Evolutionary conservation across 345 rosid species (phyloP).

Genomic region (Hibiscus mutabilis): DNA sequence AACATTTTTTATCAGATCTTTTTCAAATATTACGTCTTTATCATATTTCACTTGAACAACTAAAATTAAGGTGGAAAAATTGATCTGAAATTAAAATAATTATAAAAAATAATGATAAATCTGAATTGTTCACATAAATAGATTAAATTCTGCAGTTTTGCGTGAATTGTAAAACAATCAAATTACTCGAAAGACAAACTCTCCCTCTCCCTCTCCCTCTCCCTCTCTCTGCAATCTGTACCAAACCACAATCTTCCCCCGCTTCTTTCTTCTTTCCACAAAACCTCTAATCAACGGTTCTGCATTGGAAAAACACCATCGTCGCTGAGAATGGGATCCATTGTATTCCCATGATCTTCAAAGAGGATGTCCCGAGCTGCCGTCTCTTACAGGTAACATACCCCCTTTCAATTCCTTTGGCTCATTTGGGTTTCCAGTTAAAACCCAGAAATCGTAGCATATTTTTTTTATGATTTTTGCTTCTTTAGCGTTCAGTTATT

Average conservation of each 20-base stretch:
- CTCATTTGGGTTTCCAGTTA: not conserved
- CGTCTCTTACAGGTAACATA: conserved; percentile 2
- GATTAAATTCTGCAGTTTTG: not conserved
- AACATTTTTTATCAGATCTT: too few relatives aligned
- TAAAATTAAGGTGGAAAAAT: too few relatives aligned
- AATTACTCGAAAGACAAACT: not conserved
- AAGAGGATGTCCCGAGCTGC: conserved; percentile 11
- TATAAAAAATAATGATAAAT: too few relatives aligned
- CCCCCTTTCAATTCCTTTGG: not conserved
- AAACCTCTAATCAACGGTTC: not conserved
- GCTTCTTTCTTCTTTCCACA: too few relatives aligned
- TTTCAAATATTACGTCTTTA: too few relatives aligned
- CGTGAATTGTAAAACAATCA: too few relatives aligned
- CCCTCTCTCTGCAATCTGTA: not conserved
- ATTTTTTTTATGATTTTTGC: not conserved
- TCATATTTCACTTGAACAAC: too few relatives aligned
- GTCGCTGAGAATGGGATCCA: not conserved
- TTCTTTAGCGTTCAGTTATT: not conserved
- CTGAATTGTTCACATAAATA: not conserved
- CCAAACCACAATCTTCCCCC: not conserved
- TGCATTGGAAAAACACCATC: not conserved
- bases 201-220: too few relatives aligned
- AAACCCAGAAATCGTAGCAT: too few relatives aligned
- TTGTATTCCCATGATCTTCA: conserved; percentile 3
- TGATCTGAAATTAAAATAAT: too few relatives aligned